Conservation (phyloP, 345 rosid genomes). For the Syzygium aqueum region DNA sequence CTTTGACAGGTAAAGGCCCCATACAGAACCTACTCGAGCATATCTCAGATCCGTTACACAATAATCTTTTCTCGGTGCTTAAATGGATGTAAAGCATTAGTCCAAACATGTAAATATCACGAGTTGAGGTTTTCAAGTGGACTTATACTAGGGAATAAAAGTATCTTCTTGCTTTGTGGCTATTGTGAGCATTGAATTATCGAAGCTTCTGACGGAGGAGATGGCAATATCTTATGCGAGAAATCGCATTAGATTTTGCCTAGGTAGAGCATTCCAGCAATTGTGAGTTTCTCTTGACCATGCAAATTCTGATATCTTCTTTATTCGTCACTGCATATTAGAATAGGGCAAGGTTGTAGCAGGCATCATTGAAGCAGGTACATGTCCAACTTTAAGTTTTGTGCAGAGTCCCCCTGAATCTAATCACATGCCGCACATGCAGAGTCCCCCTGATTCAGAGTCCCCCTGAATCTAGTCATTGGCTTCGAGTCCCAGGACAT, state of each 20-base stretch:
- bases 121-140: background rate
- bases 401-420: background rate
- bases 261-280: background rate
- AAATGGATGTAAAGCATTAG: constrained; percentile 12
- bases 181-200: background rate
- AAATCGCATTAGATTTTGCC: background rate
- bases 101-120: background rate
- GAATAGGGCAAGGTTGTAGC: background rate
- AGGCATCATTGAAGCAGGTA: background rate
- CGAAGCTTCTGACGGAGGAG: background rate
- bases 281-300: background rate
- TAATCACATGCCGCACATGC: background rate
- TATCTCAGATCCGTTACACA: constrained; percentile 65
- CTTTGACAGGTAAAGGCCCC: constrained; percentile 79
- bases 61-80: constrained; percentile 49
- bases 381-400: background rate
- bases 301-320: background rate
- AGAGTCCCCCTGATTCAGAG: background rate
- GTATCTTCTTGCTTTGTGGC: background rate
- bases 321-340: background rate
- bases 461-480: background rate
- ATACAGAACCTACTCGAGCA: constrained; percentile 74
- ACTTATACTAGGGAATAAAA: background rate
- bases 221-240: background rate
- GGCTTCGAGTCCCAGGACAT: background rate